phyloP scores from a whole-genome alignment of 1,284 basidiomycete genomes.

The Leccinum subrobustum region DNA sequence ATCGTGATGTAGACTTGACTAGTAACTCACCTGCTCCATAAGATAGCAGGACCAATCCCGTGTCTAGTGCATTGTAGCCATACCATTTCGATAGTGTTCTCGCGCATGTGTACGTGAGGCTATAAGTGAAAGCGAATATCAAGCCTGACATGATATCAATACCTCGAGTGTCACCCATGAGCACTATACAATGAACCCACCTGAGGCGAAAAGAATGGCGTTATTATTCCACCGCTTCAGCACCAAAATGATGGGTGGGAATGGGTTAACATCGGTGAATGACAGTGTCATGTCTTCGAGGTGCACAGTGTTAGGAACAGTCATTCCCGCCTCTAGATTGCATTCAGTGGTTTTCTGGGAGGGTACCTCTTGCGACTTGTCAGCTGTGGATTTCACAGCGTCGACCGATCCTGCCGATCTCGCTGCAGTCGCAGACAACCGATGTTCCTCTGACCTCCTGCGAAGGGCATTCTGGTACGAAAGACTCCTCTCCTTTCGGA shows the following conservation, averaged over 20 bases:
- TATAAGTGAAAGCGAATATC: slow-evolving; percentile 70
- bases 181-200: slow-evolving; percentile 9
- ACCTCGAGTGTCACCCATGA: background rate
- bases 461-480: slow-evolving; percentile 67
- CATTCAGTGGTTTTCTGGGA: background rate
- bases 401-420: background rate
- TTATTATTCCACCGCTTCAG: slow-evolving; percentile 67
- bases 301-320: background rate
- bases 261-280: slow-evolving; percentile 71
- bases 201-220: slow-evolving; percentile 53
- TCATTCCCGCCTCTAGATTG: slow-evolving; percentile 11
- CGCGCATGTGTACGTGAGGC: slow-evolving; percentile 73
- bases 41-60: slow-evolving; percentile 74
- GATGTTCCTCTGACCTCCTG: slow-evolving; percentile 16
- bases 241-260: slow-evolving; percentile 60
- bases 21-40: slow-evolving; percentile 61
- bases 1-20: background rate
- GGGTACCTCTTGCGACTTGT: background rate
- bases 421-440: background rate
- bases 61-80: slow-evolving; percentile 66
- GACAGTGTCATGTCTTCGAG: slow-evolving; percentile 52
- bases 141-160: slow-evolving; percentile 43
- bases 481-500: slow-evolving; percentile 76
- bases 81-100: slow-evolving; percentile 67
- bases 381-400: background rate